Conservation (phyloP, 768 basidiomycete species). For the Pleurotus djamor region DNA sequence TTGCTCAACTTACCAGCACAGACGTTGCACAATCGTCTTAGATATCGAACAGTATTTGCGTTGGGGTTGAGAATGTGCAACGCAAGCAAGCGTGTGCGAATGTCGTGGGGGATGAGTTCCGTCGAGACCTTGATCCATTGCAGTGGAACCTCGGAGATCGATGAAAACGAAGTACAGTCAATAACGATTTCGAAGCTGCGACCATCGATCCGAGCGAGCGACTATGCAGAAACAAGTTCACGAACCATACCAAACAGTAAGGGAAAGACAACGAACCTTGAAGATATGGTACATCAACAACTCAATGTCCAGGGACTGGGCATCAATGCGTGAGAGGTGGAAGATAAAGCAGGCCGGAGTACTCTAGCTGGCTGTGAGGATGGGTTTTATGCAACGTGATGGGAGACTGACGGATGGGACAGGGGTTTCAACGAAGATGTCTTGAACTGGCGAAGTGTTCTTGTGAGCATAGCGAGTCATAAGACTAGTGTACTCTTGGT, state of each 20-base stretch:
- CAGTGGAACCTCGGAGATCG: conserved; percentile 74
- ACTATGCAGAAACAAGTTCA: conserved; percentile 41
- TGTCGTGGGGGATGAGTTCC: conserved; percentile 71
- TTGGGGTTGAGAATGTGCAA: conserved; percentile 78
- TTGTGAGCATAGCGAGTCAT: conserved; percentile 63
- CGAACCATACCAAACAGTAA: not conserved
- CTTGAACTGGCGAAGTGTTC: conserved; percentile 57
- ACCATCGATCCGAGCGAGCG: conserved; percentile 41
- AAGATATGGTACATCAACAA: conserved; percentile 76
- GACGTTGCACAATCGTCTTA: conserved; percentile 76
- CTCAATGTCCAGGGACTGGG: conserved; percentile 78
- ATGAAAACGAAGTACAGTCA: conserved; percentile 78
- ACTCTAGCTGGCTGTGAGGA: conserved; percentile 21
- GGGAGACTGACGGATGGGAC: conserved; percentile 37
- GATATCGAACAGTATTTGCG: conserved; percentile 63
- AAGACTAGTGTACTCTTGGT: conserved; percentile 65
- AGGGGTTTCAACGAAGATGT: conserved; percentile 62
- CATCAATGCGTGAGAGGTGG: conserved; percentile 67
- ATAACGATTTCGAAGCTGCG: conserved; percentile 69
- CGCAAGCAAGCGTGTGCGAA: conserved; percentile 56
- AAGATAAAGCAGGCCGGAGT: conserved; percentile 62
- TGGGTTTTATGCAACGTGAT: not conserved
- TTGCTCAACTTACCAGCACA: conserved; percentile 38
- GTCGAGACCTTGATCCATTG: conserved; percentile 80
- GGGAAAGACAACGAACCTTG: conserved; percentile 41